Base-by-base conservation (phyloP, 257 asterid genomes). In the Solanum megistacrolobum region DNA sequence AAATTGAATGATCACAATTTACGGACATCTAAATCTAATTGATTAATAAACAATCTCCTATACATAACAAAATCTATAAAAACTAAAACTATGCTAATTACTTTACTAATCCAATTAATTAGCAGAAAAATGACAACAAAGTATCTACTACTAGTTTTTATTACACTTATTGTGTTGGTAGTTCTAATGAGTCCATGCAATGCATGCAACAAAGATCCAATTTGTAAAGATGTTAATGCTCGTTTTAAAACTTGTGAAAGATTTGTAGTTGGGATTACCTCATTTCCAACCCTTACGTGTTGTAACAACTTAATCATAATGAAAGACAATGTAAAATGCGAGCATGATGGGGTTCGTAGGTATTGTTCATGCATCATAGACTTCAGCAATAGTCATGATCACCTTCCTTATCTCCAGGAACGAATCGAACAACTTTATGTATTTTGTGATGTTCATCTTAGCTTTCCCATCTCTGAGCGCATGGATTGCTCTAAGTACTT, bases 401-500 rank as follows among this genome's bases (percentile, higher is more conserved):
- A 43, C 35, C 75, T 62, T 14, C 65, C 85, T 11, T 71, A 60
- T 16, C 32, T 38, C 7, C 87, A 86, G 3, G 2, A 72, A 5
- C 86, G 88, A 25, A 86, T 88, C 14, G 68, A 18, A 60, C 36
- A 68, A 68, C 75, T 35, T n/a, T 34, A n/a, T 41, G 8, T 52
- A 43, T 38, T 6, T 18, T 89, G 89, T 5, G 38, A 58, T 48
- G 41, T 89, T 66, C 87, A 89, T 25, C 89, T 86, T 32, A 86
- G 87, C 66, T 89, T 89, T n/a, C 90, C 90, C 5, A 89, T 89
- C 34, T 86, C 89, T 13, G 89, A 89, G 5, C 84, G 41, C 23
- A 79, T 86, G 89, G 85, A 89, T 62, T 89, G 89, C 83, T 79
- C 76, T 3, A 71, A 25, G 90, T 86, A 35, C 1, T 76, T 39